phyloP scores from a whole-genome alignment of 176 grass and related monocot genomes.

The Zizania latifolia region DNA sequence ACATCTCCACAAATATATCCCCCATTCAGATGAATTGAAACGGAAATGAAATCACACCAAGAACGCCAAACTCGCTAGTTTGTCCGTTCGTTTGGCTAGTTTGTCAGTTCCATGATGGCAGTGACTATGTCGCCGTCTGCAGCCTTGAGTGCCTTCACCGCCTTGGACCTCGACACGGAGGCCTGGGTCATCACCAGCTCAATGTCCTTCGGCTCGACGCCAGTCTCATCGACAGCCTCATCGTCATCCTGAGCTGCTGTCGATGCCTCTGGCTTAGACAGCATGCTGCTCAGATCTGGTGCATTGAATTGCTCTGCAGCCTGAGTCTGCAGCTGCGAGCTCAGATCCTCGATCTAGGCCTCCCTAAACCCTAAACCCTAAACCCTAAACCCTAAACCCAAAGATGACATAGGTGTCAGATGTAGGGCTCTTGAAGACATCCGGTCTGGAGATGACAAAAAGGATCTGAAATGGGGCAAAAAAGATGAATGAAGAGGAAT shows the following conservation, averaged over 20 bases:
- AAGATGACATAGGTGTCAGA: slow-evolving; percentile 79
- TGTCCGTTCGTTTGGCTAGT: no score
- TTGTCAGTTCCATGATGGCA: slow-evolving; percentile 70
- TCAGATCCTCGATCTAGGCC: slow-evolving; percentile 62
- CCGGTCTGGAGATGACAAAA: slow-evolving; percentile 67
- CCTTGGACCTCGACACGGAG: slow-evolving; percentile 38
- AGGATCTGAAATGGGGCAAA: slow-evolving; percentile 28
- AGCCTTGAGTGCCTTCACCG: slow-evolving; percentile 43
- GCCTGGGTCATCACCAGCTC: slow-evolving; percentile 72
- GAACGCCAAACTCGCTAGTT: slow-evolving; percentile 20
- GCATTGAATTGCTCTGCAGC: slow-evolving; percentile 65
- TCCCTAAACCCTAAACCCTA: no score
- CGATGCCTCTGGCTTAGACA: slow-evolving; percentile 40
- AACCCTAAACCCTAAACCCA: no score
- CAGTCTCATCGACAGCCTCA: slow-evolving; percentile 44
- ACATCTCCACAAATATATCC: no score
- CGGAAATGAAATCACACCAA: not conserved
- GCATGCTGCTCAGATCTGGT: slow-evolving; percentile 40
- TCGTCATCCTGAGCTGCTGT: slow-evolving; percentile 36
- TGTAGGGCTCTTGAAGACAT: slow-evolving; percentile 67
- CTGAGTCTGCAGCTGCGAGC: slow-evolving; percentile 53
- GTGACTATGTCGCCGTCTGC: slow-evolving; percentile 61
- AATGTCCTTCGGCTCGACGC: slow-evolving; percentile 56
- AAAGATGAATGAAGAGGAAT: not conserved
- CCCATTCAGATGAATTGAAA: not conserved